Base-by-base conservation (phyloP, 129 eudicot species). In the Flaveria sonorensis region DNA sequence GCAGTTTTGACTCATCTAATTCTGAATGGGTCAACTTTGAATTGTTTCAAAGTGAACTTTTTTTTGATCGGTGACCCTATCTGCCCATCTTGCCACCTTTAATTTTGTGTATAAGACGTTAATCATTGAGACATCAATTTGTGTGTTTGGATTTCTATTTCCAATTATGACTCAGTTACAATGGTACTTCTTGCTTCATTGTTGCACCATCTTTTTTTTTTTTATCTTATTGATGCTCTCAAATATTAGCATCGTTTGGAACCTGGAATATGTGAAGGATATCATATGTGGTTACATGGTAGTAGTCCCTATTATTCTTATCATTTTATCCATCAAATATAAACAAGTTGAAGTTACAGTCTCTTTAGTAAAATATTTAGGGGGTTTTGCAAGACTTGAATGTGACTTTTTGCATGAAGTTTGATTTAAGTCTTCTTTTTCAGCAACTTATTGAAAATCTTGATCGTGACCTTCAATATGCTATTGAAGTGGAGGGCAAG, bases 401-500 rank as follows among this genome's bases (percentile, higher is more conserved):
- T 76, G 69, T 7, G 20, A 8, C 64, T 18, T 24, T 55, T 57
- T 61, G 10, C 24, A 9, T 7, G 40, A 36, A 12, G 59, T 46
- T 53, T 52, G 36, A 19, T 73, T 52, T 40, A 64, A 50, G 46
- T 60, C 56, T 79, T 71, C 13, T 57, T 61, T 68, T 46, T 9
- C 92, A 95, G 99, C 92, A 79, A 92, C 87, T 95, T 53, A 85
- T 95, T 43, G 86, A 85, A 60, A 95, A 95, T 81, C 97, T 95
- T 85, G 99, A 95, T 83, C 97, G 99, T 68, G 99, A 95, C 82
- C 86, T 95, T 81, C 91, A 89, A 82, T 95, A 92, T 83, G 97
- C 99, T 80, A 88, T 95, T 63, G 84, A 71, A 87, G 99, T 95
- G 74, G 99, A 95, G 92, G 99, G 99, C 60, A 95, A 95, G 90